Percentiles rank a stretch among this genome's conserved stretches.
Conservation (phyloP, 768 basidiomycete genomes). For the Agrocybe pediades region DNA sequence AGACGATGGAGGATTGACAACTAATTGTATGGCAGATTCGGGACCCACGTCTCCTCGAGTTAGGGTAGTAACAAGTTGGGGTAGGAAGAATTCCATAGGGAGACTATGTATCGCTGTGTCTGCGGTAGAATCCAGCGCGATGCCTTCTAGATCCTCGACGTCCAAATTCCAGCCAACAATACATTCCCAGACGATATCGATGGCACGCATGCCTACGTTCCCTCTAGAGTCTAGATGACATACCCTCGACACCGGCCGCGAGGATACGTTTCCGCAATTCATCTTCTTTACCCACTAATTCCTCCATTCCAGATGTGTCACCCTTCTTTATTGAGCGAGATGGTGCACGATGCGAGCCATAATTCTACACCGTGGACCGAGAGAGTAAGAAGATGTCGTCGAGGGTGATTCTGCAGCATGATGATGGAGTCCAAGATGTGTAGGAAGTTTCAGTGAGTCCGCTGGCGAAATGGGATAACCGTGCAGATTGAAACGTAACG, state of each 20-base stretch:
- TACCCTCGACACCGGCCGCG: conserved; percentile 65
- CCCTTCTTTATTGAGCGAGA: conserved; percentile 32
- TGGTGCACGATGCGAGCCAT: conserved; percentile 57
- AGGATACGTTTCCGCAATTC: conserved; percentile 64
- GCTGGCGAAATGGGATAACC: conserved; percentile 66
- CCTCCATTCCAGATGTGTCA: conserved; percentile 35
- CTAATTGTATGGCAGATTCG: conserved; percentile 55
- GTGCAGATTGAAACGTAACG: conserved; percentile 76
- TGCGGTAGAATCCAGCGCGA: conserved; percentile 44
- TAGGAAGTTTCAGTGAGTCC: conserved; percentile 63
- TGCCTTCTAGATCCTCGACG: conserved; percentile 35
- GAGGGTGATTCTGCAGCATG: conserved; percentile 90
- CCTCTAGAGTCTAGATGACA: conserved; percentile 68
- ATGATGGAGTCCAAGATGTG: conserved; percentile 88
- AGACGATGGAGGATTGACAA: conserved; percentile 64
- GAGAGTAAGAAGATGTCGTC: conserved; percentile 82
- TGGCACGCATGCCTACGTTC: conserved; percentile 63
- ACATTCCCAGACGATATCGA: conserved; percentile 76
- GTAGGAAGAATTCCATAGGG: conserved; percentile 43
- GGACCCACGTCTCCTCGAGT: conserved; percentile 43
- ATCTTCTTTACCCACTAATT: conserved; percentile 39
- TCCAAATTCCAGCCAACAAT: conserved; percentile 65
- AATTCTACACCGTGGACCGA: conserved; percentile 79
- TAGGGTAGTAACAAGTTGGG: conserved; percentile 46
- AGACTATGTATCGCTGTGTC: conserved; percentile 33